phyloP scores from a whole-genome alignment of 345 rosid species.

The Arabis alpina region DNA sequence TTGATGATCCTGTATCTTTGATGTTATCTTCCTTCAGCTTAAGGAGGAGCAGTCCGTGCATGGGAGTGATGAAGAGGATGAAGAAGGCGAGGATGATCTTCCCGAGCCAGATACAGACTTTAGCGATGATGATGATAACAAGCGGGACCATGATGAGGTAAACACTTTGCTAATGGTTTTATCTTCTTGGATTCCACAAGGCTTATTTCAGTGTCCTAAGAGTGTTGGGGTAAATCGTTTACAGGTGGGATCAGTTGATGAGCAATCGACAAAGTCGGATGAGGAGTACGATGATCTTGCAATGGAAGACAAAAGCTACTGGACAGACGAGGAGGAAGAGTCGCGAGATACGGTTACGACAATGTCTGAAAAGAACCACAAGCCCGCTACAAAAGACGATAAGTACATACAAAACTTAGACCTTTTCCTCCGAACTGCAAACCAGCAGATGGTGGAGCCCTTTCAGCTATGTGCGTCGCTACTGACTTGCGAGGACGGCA shows the following conservation, averaged over 20 bases:
- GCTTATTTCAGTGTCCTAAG: background rate
- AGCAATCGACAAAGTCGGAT: slow-evolving; percentile 90
- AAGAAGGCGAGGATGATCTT: slow-evolving; percentile 78
- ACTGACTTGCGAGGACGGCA: slow-evolving; percentile 50
- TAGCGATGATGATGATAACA: slow-evolving; percentile 57
- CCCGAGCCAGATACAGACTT: slow-evolving; percentile 80
- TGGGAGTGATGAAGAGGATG: slow-evolving; percentile 99
- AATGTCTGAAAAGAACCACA: slow-evolving; percentile 32
- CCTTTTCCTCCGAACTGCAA: slow-evolving; percentile 52
- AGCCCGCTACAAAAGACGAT: slow-evolving; percentile 44
- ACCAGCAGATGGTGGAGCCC: slow-evolving; percentile 54
- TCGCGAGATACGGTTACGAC: slow-evolving; percentile 39
- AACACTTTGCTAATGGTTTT: background rate
- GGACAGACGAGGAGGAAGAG: slow-evolving; percentile 66
- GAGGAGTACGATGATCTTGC: slow-evolving; percentile 99
- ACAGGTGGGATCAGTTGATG: slow-evolving; percentile 98
- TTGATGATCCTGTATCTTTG: background rate
- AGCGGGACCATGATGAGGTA: slow-evolving; percentile 81
- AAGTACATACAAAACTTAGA: slow-evolving; percentile 67
- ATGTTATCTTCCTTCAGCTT: slow-evolving; percentile 49
- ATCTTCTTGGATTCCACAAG: background rate
- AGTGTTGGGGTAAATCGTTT: background rate
- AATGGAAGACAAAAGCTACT: slow-evolving; percentile 81
- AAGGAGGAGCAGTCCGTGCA: slow-evolving; percentile 91
- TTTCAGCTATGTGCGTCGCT: slow-evolving; percentile 53